A percentile compares a stretch with the other conserved stretches of the same genome.
These are phyloP conservation scores for Capsella rubella DNA, from an alignment of 441 rosid species.

Conservation along the genomic window DNA sequence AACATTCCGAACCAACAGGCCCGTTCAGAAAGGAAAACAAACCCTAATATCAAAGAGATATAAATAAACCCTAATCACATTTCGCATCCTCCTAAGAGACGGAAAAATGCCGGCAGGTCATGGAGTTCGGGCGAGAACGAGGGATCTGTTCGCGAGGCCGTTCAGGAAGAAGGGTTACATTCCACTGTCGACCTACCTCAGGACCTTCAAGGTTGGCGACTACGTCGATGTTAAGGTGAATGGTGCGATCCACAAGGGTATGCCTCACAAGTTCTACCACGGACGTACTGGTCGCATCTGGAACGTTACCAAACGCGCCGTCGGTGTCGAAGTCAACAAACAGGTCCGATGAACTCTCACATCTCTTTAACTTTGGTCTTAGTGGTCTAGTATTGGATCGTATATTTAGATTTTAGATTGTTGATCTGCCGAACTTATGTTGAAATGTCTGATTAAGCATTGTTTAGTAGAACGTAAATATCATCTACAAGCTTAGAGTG, in stretches of 20 bases:
- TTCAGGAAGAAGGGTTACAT: constrained; percentile 98
- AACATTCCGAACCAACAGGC: background rate
- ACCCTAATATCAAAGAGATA: constrained; percentile 16
- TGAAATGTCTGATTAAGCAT: background rate
- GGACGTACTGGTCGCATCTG: constrained; percentile 95
- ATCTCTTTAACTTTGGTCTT: background rate
- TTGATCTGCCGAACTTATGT: background rate
- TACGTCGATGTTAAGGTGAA: constrained; percentile 91
- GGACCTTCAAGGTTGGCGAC: constrained; percentile 85
- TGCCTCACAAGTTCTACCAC: constrained; percentile 98
- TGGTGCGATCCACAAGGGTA: constrained; percentile 96
- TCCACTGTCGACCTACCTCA: constrained; percentile 78
- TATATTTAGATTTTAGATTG: background rate
- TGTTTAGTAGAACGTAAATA: background rate
- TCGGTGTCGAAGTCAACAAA: constrained; percentile 93
- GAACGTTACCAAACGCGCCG: constrained; percentile 96
- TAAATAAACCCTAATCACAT: constrained; percentile 4
- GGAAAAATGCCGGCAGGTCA: constrained; percentile 82
- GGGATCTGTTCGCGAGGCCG: constrained; percentile 81
- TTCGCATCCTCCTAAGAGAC: background rate
- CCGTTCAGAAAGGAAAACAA: background rate
- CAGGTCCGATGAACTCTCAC: constrained; percentile 52
- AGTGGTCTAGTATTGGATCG: background rate
- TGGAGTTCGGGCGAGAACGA: constrained; percentile 81
- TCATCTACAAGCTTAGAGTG: background rate